These are phyloP conservation scores for Flammula alnicola DNA, from an alignment of 1,284 basidiomycete species.

Conservation along the genomic window DNA sequence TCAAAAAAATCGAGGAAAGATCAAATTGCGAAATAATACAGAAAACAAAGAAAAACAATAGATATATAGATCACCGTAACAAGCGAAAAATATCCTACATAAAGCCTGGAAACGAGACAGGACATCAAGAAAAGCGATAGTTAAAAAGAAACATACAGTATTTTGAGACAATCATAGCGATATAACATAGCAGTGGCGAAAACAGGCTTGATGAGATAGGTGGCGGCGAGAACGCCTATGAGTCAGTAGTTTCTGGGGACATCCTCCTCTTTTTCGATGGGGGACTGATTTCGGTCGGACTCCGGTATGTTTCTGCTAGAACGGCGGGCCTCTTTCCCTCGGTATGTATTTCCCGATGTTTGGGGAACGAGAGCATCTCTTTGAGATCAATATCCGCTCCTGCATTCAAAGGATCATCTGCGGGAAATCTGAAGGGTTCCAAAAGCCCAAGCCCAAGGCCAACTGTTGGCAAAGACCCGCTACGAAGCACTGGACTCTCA, in stretches of 20 bases:
- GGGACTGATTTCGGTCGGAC: conserved; percentile 37
- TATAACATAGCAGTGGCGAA: conserved; percentile 31
- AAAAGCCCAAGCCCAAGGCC: conserved; percentile 58
- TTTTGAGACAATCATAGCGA: conserved; percentile 30
- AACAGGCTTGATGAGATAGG: conserved; percentile 26
- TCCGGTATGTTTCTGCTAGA: conserved; percentile 26
- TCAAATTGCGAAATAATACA: conserved; percentile 12
- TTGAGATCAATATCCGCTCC: conserved; percentile 24
- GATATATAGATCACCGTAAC: neutral
- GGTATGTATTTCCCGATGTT: conserved; percentile 31
- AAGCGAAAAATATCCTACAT: conserved; percentile 5
- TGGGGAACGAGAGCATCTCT: conserved; percentile 18
- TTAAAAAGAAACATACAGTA: conserved; percentile 28
- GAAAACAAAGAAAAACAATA: conserved; percentile 1
- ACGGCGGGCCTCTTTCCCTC: conserved; percentile 19
- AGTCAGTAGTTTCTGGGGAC: conserved; percentile 22
- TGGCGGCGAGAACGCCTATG: conserved; percentile 15
- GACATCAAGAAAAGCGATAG: conserved; percentile 21
- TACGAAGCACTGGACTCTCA: conserved; percentile 67
- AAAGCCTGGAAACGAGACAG: conserved; percentile 10
- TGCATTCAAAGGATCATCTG: conserved; percentile 28
- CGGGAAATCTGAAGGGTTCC: conserved; percentile 54
- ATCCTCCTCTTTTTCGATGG: conserved; percentile 51
- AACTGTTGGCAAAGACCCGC: conserved; percentile 39
- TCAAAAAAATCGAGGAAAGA: conserved; percentile 12